Base-by-base conservation (phyloP, 1,284 basidiomycete genomes). In the Ceratobasidium sp. region DNA sequence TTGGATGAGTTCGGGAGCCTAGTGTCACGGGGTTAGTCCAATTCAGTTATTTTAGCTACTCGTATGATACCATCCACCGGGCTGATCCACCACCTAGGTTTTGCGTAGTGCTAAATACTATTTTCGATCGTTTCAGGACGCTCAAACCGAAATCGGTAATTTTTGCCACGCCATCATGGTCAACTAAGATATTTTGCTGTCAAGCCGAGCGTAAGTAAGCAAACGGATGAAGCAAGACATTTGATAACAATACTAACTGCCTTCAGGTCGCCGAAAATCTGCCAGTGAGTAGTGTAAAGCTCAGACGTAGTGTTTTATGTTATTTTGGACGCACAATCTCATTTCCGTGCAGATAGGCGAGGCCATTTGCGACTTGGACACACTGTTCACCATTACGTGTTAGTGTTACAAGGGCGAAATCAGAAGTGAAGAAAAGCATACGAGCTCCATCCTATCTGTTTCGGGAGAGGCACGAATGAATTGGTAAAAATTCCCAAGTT, bases 251-350 rank as follows among this genome's bases (percentile, higher is more conserved):
- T 29, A 32, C 57, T 29, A 17, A 59, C 57, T 15, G 57, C 57
- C 25, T 59, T 59, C 57, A 59, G 2, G 29, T 59, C 57, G 11
- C 57, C 57, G 34, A 32, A 37, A 15, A 59, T 25, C 57, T 59
- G 25, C n/a, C 2, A 7, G 11, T 6, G 17, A 59, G 7, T 19
- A 34, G 6, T 5, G 8, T 34, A 32, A 32, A 59, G 25, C 29
- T 51, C 22, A 19, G 22, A n/a, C 49, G 19, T 6, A 1, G 19
- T 11, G 1, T 43, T 9, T 43, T 43, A 9, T 43, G 40, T 43
- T 43, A 9, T 1, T 43, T 43, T 43, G 40, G 8, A 51, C 49
- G 7, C 22, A 51, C 49, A 3, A 51, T 22, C 1, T 51, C 7
- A 22, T 51, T n/a, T n/a, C 22, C 49, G 19, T 51, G 49, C 11